Percentiles rank a stretch among this genome's conserved stretches.
phyloP scores from a whole-genome alignment of 352 stramenopile species.

The Phytopythium ostracodes region DNA sequence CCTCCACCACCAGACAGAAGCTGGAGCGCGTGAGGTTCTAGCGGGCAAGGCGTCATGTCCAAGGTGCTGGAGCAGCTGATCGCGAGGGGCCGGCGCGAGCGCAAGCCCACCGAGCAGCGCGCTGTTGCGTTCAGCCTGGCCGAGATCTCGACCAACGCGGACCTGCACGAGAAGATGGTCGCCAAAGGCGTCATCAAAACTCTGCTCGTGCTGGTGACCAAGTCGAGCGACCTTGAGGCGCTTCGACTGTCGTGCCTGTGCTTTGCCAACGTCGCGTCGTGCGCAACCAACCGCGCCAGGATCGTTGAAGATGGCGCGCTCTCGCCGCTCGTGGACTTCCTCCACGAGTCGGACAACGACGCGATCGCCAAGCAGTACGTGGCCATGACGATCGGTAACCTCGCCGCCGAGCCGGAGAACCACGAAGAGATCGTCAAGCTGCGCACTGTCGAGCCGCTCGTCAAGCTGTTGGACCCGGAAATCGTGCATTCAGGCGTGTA shows the following conservation, averaged over 20 bases:
- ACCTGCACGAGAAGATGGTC: constrained; percentile 93
- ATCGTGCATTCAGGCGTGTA: constrained; percentile 86
- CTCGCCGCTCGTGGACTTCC: constrained; percentile 86
- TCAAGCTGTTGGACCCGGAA: constrained; percentile 90
- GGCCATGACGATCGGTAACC: constrained; percentile 95
- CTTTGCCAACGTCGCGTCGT: constrained; percentile 94
- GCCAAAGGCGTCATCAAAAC: constrained; percentile 94
- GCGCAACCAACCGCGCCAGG: constrained; percentile 73
- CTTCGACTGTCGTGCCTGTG: constrained; percentile 93
- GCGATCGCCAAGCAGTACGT: constrained; percentile 92
- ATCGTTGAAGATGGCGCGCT: constrained; percentile 95
- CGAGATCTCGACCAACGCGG: constrained; percentile 93
- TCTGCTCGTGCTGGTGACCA: constrained; percentile 88
- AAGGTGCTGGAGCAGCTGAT: constrained; percentile 97
- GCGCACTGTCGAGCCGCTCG: constrained; percentile 83
- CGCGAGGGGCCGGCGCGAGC: constrained; percentile 91
- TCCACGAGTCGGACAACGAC: constrained; percentile 81
- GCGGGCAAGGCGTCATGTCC: constrained; percentile 37
- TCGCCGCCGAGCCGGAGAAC: constrained; percentile 92
- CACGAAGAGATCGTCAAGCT: constrained; percentile 95
- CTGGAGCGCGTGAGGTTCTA: background rate
- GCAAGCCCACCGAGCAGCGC: constrained; percentile 93
- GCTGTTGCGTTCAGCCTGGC: constrained; percentile 95
- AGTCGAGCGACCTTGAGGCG: constrained; percentile 91
- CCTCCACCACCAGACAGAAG: background rate